phyloP scores from a whole-genome alignment of 495 filamentous ascomycete species.

The Penicillium diatomitis region DNA sequence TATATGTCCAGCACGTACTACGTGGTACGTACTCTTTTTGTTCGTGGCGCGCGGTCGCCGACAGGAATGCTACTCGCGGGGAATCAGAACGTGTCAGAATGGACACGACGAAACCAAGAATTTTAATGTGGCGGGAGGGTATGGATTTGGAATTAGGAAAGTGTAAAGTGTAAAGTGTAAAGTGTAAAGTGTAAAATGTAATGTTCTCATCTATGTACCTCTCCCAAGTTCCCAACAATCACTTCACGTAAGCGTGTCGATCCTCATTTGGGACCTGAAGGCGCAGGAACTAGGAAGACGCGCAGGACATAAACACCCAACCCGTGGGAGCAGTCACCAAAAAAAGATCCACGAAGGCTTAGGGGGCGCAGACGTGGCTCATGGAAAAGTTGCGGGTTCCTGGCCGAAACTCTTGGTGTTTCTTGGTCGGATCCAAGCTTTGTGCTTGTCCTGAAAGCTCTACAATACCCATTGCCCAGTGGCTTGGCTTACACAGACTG shows the following conservation, averaged over 20 bases:
- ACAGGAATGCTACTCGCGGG: constrained; percentile 1
- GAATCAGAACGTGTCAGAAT: not conserved
- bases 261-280: no score
- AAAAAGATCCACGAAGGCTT: constrained; percentile 7
- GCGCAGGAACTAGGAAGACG: no score
- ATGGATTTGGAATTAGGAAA: no score
- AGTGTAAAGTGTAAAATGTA: no score
- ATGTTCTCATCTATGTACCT: no score
- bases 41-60: constrained; percentile 7
- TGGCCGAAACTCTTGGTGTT: not conserved
- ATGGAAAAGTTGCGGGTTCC: not conserved
- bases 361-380: not conserved
- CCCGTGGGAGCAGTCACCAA: not conserved
- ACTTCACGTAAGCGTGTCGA: no score
- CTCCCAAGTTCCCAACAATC: no score
- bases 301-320: no score
- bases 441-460: not conserved
- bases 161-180: no score
- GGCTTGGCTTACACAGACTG: no score
- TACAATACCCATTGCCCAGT: no score
- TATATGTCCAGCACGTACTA: not conserved
- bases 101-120: not conserved
- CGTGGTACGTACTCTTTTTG: constrained; percentile 16
- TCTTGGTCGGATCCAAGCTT: constrained; percentile 3
- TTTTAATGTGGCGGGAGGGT: not conserved